Evolutionary conservation across 2,329 filamentous ascomycete species (phyloP).

Genomic region (Capronia coronata): DNA sequence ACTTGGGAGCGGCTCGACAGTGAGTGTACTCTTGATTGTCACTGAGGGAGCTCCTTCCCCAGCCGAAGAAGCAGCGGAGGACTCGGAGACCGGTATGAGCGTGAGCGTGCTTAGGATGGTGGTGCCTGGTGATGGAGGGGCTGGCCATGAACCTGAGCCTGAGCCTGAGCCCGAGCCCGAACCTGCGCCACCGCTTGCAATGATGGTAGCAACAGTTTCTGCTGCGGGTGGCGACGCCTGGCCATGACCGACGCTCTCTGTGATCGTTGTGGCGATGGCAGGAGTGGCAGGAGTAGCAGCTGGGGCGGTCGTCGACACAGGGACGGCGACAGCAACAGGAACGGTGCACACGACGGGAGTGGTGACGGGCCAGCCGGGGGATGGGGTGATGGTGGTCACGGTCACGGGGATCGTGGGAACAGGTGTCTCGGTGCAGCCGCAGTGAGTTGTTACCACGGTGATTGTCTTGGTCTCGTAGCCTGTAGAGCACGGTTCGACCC

Average conservation of each 20-base stretch:
- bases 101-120: not conserved
- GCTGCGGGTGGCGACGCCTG: not conserved
- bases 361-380: constrained; percentile 11
- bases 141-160: too few relatives aligned
- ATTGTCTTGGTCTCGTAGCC: constrained; percentile 14
- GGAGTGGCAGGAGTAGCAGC: not conserved
- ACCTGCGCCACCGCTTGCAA: not conserved
- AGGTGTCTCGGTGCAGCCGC: constrained; percentile 17
- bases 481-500: constrained; percentile 12
- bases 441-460: constrained; percentile 12
- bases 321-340: constrained; percentile 1
- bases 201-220: not conserved
- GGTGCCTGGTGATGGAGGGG: not conserved
- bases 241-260: not conserved
- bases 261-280: not conserved
- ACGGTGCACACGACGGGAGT: constrained; percentile 7
- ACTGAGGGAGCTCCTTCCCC: too few relatives aligned
- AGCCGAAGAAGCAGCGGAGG: too few relatives aligned
- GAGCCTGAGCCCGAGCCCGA: not conserved
- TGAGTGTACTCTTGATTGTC: constrained; percentile 16
- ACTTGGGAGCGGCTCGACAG: constrained; percentile 12
- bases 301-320: not conserved
- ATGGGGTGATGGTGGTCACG: constrained; percentile 11
- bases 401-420: constrained; percentile 12
- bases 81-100: not conserved